A percentile compares a stretch with the other conserved stretches of the same genome.
These are phyloP conservation scores for Phytomonas sp. DNA, from an alignment of 208 protist genomes.

Conservation along the genomic window DNA sequence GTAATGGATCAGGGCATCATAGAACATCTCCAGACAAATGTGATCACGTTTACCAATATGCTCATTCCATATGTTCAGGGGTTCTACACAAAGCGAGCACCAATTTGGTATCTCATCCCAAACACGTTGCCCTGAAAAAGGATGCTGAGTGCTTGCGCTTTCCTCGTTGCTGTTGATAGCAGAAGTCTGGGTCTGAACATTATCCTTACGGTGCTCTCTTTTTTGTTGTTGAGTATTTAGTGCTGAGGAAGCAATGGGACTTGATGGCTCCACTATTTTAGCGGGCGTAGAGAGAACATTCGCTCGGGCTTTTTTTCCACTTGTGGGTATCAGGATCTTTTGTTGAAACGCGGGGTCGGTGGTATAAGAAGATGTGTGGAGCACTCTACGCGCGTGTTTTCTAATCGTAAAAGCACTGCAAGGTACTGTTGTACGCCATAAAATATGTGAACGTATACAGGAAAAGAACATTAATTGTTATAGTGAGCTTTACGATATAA, in stretches of 20 bases:
- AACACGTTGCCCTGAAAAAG: not conserved
- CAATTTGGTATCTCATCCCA: slow-evolving; percentile 29
- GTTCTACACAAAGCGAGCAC: slow-evolving; percentile 70
- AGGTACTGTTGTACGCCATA: not conserved
- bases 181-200: no score
- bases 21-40: slow-evolving; percentile 65
- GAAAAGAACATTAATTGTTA: not conserved
- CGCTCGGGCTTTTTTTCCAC: not conserved
- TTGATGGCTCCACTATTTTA: not conserved
- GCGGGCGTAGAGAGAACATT: not conserved
- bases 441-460: not conserved
- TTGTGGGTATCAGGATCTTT: not conserved
- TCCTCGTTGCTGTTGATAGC: not conserved
- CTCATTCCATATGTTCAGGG: slow-evolving; percentile 55
- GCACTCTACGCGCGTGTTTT: not conserved
- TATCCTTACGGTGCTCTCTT: no score
- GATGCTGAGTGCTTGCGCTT: not conserved
- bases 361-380: not conserved
- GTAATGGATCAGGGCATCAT: slow-evolving; percentile 32
- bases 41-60: slow-evolving; percentile 79
- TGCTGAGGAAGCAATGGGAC: not conserved
- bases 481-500: not conserved
- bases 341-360: not conserved
- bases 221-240: no score
- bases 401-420: not conserved